phyloP scores from a whole-genome alignment of 164 flowering plant species.

The Houttuynia cordata region DNA sequence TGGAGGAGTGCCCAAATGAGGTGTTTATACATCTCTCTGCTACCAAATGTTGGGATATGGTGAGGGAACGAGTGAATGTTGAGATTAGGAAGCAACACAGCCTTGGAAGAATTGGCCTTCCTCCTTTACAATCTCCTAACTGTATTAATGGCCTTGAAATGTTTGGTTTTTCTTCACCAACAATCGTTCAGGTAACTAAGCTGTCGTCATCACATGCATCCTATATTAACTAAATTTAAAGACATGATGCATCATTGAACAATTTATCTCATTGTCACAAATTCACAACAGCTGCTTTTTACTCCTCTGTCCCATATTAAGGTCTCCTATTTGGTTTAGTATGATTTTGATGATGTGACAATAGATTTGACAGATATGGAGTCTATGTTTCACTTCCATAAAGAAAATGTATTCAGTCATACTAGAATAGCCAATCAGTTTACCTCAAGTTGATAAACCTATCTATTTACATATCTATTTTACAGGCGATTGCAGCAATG shows the following conservation, averaged over 20 bases:
- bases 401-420: too few species aligned
- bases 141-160: conserved; percentile 87
- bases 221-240: neutral
- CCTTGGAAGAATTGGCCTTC: conserved; percentile 48
- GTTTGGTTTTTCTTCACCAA: conserved; percentile 94
- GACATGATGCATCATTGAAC: too few species aligned
- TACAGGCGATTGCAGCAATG: conserved; percentile 34
- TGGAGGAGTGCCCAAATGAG: conserved; percentile 62
- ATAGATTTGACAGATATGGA: neutral
- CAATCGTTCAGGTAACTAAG: conserved; percentile 57
- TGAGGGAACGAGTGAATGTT: conserved; percentile 75
- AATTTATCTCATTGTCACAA: neutral
- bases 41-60: conserved; percentile 89
- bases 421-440: neutral
- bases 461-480: neutral
- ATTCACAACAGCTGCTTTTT: neutral
- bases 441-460: neutral
- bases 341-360: neutral
- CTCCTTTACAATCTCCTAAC: conserved; percentile 86
- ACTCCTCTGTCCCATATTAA: neutral
- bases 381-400: too few species aligned
- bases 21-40: conserved; percentile 65
- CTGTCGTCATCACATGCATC: neutral
- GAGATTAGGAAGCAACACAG: conserved; percentile 68
- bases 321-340: too few species aligned